These are phyloP conservation scores for Trichocladium uniseriatum DNA, from an alignment of 495 filamentous ascomycete genomes.

Conservation along the genomic window DNA sequence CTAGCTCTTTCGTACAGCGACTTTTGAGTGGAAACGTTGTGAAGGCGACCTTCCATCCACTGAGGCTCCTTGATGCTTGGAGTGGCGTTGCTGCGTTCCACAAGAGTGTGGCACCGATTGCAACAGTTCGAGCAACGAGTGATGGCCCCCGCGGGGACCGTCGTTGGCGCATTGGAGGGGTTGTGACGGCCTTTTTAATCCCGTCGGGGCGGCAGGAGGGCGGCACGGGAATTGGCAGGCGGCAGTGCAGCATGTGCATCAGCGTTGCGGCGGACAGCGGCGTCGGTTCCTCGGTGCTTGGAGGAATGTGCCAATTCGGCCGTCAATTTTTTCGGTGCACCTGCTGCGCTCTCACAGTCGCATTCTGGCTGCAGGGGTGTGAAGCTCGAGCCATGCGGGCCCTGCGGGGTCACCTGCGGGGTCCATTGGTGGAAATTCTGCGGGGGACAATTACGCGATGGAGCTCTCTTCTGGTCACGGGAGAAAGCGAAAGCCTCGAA, in stretches of 20 bases:
- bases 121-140: background rate
- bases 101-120: background rate
- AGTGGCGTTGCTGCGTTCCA: conserved; percentile 4
- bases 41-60: background rate
- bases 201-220: background rate
- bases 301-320: conserved; percentile 7
- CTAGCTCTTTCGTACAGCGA: conserved; percentile 21
- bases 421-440: conserved; percentile 15
- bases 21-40: conserved; percentile 8
- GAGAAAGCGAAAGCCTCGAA: conserved; percentile 3
- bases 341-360: background rate
- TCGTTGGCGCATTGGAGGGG: background rate
- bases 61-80: background rate
- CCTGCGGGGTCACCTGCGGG: too few relatives aligned
- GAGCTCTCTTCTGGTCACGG: conserved; percentile 5
- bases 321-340: conserved; percentile 1
- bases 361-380: conserved; percentile 1
- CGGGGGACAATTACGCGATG: conserved; percentile 1
- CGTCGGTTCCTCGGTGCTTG: background rate
- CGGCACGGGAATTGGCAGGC: background rate
- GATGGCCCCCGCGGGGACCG: background rate
- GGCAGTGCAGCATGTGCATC: background rate
- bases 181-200: background rate
- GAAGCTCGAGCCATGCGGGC: conserved; percentile 3
- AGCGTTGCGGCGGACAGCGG: background rate